A percentile compares a stretch with the other conserved stretches of the same genome.
Conservation (phyloP, 306 rosid species). For the Coriaria nepalensis region DNA sequence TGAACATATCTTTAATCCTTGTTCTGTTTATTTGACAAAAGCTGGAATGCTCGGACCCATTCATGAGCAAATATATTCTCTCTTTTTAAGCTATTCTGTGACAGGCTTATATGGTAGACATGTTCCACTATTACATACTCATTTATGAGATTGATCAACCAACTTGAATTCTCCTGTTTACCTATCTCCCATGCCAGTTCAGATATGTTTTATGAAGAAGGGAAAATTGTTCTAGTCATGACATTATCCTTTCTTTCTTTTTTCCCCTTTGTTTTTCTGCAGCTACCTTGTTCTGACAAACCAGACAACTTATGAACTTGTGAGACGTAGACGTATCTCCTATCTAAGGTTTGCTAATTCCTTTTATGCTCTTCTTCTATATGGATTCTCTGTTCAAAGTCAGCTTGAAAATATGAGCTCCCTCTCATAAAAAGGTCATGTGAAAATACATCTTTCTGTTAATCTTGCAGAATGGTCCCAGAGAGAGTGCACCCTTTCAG, state of each 20-base stretch:
- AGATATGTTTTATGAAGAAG: too few species aligned
- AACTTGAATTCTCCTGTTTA: too few species aligned
- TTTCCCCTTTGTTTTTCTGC: conserved; percentile 21
- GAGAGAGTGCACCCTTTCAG: conserved; percentile 90
- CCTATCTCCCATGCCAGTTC: too few species aligned
- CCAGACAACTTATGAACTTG: conserved; percentile 88
- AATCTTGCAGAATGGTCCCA: conserved; percentile 51
- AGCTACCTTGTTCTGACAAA: conserved; percentile 86
- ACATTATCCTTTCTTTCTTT: neutral
- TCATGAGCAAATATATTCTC: too few species aligned
- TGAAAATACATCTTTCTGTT: neutral
- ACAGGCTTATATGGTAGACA: too few species aligned
- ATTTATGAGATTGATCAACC: too few species aligned
- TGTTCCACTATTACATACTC: too few species aligned
- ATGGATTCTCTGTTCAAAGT: conserved; percentile 3
- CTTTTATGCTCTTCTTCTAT: conserved; percentile 8
- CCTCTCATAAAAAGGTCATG: neutral
- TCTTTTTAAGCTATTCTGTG: too few species aligned
- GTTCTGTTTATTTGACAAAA: too few species aligned
- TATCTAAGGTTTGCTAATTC: conserved; percentile 64
- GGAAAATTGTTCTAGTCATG: neutral
- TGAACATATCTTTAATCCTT: too few species aligned
- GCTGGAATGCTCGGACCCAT: too few species aligned
- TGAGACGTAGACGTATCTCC: conserved; percentile 83
- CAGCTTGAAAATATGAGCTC: conserved; percentile 8